These are phyloP conservation scores for Naegleria fowleri DNA, from an alignment of 208 protist genomes.

Conservation along the genomic window DNA sequence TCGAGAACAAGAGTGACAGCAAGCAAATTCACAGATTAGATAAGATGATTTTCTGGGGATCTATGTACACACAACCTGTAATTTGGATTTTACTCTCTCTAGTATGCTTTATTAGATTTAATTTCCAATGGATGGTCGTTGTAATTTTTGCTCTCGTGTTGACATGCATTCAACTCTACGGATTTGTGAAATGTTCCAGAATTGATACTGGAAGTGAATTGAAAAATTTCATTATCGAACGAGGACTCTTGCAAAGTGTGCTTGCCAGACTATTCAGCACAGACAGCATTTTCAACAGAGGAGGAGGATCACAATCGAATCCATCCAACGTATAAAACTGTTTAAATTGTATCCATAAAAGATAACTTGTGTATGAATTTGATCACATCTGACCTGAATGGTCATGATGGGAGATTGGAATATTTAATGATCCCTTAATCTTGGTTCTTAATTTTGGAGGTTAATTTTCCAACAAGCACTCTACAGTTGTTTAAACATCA, in stretches of 20 bases:
- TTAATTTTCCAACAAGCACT: too few species aligned
- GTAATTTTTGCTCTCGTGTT: slow-evolving; percentile 1
- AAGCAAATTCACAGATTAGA: neutral
- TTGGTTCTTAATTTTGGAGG: too few species aligned
- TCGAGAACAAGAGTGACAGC: slow-evolving; percentile 45
- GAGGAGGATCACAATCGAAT: neutral
- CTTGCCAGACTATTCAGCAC: neutral
- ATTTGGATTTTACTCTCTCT: slow-evolving; percentile 23
- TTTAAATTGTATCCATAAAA: too few species aligned
- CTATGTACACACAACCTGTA: neutral
- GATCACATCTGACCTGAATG: too few species aligned
- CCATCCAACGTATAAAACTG: too few species aligned
- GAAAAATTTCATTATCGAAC: neutral
- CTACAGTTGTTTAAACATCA: too few species aligned
- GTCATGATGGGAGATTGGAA: too few species aligned
- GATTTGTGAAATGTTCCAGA: slow-evolving; percentile 11
- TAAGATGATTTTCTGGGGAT: neutral
- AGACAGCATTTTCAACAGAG: neutral
- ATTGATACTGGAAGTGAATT: neutral
- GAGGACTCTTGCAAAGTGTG: neutral
- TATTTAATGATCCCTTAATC: too few species aligned
- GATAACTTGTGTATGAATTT: too few species aligned
- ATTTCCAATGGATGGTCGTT: slow-evolving; percentile 16
- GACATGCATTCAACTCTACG: neutral
- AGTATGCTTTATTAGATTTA: neutral